Conservation (phyloP, 2,329 filamentous ascomycete genomes). For the Aureobasidium sp. region DNA sequence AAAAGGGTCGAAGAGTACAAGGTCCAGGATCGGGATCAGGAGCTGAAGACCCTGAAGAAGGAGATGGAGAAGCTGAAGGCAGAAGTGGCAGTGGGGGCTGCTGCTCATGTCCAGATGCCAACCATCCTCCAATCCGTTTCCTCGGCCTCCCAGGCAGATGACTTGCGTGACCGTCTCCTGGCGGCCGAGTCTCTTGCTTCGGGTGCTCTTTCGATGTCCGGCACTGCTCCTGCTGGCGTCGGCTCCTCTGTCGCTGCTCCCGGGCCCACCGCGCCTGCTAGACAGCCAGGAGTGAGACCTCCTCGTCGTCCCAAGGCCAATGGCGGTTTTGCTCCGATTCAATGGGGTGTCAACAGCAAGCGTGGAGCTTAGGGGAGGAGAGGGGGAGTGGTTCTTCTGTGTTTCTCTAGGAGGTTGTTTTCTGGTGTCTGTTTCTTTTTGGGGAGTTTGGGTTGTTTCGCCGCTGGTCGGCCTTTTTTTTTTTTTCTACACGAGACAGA, state of each 20-base stretch:
- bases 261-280: background rate
- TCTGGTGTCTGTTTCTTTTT: background rate
- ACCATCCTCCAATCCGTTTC: background rate
- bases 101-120: background rate
- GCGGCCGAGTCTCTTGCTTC: background rate
- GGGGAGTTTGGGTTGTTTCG: background rate
- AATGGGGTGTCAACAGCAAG: background rate
- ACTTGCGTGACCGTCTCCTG: background rate
- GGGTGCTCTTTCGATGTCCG: background rate
- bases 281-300: background rate
- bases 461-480: background rate
- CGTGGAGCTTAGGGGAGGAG: background rate
- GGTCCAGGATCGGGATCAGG: background rate
- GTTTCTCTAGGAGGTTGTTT: background rate
- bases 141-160: background rate
- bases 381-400: background rate
- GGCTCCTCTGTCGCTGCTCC: background rate
- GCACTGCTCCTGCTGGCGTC: background rate
- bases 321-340: background rate
- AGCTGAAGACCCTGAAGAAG: background rate
- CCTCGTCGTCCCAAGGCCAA: background rate
- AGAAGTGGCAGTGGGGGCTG: background rate
- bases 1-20: background rate
- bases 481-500: background rate
- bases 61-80: background rate